Conservation (phyloP, 2,329 filamentous ascomycete species). For the Emericellopsis atlantica region DNA sequence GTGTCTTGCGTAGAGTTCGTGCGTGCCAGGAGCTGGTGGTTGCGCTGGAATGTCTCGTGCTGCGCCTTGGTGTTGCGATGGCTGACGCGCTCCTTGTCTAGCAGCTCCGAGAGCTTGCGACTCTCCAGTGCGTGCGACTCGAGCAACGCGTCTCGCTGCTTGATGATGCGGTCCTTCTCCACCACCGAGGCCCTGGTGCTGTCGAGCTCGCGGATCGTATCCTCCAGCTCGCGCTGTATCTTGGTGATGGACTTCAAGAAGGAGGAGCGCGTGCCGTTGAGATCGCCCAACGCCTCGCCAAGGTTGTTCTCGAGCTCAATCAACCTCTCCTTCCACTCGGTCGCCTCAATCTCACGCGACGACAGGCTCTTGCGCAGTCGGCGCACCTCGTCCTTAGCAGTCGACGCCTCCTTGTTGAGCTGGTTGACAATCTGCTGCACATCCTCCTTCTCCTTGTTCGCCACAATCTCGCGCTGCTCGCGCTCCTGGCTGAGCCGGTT, state of each 20-base stretch:
- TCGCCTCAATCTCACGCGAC: slow-evolving; percentile 75
- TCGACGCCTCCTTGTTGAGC: slow-evolving; percentile 71
- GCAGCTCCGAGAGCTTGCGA: slow-evolving; percentile 70
- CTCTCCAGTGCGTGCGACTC: slow-evolving; percentile 83
- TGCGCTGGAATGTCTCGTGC: slow-evolving; percentile 80
- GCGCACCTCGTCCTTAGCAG: slow-evolving; percentile 75
- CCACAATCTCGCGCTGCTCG: slow-evolving; percentile 75
- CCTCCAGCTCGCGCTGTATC: slow-evolving; percentile 77
- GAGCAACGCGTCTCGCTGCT: slow-evolving; percentile 76
- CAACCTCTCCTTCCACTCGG: slow-evolving; percentile 81
- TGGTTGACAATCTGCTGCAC: slow-evolving; percentile 89
- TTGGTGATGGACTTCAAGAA: slow-evolving; percentile 81
- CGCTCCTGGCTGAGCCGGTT: slow-evolving; percentile 68
- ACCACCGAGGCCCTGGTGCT: slow-evolving; percentile 61
- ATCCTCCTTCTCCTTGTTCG: slow-evolving; percentile 84
- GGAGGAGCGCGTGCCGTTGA: slow-evolving; percentile 74
- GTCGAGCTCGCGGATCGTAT: slow-evolving; percentile 72
- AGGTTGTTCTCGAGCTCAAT: slow-evolving; percentile 84
- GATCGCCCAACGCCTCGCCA: slow-evolving; percentile 74
- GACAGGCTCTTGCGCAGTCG: slow-evolving; percentile 72
- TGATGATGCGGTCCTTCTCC: slow-evolving; percentile 86
- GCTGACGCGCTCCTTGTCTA: slow-evolving; percentile 79
- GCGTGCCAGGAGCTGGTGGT: slow-evolving; percentile 74
- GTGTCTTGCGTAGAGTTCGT: slow-evolving; percentile 77
- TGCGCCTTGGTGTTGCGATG: slow-evolving; percentile 79